Base-by-base conservation (phyloP, 2,329 filamentous ascomycete species). In the Chaetomium olivaceum region DNA sequence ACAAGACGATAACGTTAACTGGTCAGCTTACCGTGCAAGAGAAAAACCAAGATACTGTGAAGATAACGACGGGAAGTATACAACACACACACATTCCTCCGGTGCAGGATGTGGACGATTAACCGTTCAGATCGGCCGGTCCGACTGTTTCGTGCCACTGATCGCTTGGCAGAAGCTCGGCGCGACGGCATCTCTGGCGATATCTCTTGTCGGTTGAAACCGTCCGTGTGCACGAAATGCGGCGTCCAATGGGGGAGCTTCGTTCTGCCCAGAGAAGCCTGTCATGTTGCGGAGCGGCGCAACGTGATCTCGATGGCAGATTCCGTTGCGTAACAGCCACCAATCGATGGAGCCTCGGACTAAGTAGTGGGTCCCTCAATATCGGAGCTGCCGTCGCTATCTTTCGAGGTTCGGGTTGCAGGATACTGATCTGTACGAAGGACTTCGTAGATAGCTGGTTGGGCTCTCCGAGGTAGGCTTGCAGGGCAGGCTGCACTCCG, bases 311-410 rank as follows among this genome's bases (percentile, higher is more conserved):
- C 16, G 61, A 50, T 31, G 61, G 25, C 59, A 63, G 68, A 71
- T 68, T 68, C 60, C 36, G 67, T 71, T 71, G 69, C 69, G 69
- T 71, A 71, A 71, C 63, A 50, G 52, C 58, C 63, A 36, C 58
- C 60, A 68, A 66, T 63, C 39, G 63, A 62, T n/a, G 58, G 33
- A 39, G 46, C 51, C 11, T 25, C 31, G 29, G 52, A 27, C 14
- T 12, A 21, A 19, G 14, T 19, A 21, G 52, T 50, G 63, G 61
- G 54, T 52, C 23, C 14, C 36, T 51, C 54, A 46, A 54, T 61
- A 61, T 60, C 58, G 46, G 27, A 31, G 7, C 25, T 14, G 12
- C 55, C 36, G 23, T 43, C 14, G 55, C 8, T 58, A 25, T 27
- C 54, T 25, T 48, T n/a, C 46, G 21, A 48, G 43, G 43, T 21